Evolutionary conservation across 345 rosid species (phyloP), one percentile per base, ranked within the genome.

Genomic region (Hypericum androsaemum): DNA sequence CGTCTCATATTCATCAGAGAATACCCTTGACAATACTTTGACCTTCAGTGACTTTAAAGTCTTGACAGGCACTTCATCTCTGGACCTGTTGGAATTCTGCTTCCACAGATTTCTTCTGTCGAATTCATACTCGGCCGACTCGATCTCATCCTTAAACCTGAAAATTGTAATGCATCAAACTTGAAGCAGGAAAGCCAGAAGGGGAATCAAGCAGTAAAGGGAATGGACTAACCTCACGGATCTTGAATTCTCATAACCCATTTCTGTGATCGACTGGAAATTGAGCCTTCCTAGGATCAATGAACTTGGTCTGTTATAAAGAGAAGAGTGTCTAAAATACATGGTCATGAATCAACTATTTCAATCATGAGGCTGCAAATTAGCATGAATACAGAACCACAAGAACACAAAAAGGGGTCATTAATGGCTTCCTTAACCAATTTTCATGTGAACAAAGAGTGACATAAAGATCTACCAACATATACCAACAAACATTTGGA

Each of bases 1-100:
- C 58, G 78, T 68, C 49, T 78, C 89, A 10, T 79, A 70, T 39
- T 88, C 97, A 53, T 85, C 92, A 0, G 95, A 79, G 64, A 85
- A 88, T 16, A 83, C 87, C 52, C 95, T 74, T 0, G 79, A 81
- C 15, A 83, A 73, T 28, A 82, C 90, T 80, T 73, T 88, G 15
- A 81, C 78, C 70, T 82, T 82, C 22, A 77, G 56, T 39, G 78
- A 77, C 60, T 69, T 84, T 50, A 70, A 74, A 10, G 43, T 15
- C 54, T 17, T 64, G 56, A 32, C 55, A 2, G 61, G 11, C 11
- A 52, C 41, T 64, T 59, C 60, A 53, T 60, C 72, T 41, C 71
- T 54, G 5, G 60, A 51, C 41, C 39, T 72, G 45, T 32, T 65
- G 41, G 55, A 39, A 58, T 64, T 58, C 9, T 68, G 49, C 43